Base-by-base conservation (phyloP, 2,329 filamentous ascomycete genomes). In the Verticillium nubilum region DNA sequence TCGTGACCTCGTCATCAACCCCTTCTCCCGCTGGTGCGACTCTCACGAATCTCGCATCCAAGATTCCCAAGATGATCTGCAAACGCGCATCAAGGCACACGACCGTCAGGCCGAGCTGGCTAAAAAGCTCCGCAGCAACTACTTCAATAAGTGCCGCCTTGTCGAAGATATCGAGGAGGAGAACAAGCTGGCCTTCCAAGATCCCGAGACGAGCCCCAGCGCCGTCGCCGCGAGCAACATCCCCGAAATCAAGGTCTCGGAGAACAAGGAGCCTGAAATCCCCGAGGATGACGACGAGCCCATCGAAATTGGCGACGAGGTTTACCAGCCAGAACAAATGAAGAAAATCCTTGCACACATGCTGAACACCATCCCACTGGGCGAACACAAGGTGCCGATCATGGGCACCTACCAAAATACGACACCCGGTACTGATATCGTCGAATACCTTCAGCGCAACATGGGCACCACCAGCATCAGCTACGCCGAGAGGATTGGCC, bases 131-230 rank as follows among this genome's bases (percentile, higher is more conserved):
- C 87, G 95, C 64, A 97, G 91, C 74, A 90, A 91, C 67, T 99
- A 99, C 77, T 98, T 98, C 83, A 99, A 98, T 81, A 99, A 98
- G 77, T 99, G 95, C 73, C 89, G 96, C 56, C 80, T 97, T 63
- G 89, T 98, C 6, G 96, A 99, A 73, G 95, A 99, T 71, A 78
- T 98, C 62, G 95, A 99, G 73, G 95, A 99, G 76, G 96, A 99
- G 79, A 97, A 97, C 74, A 98, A 99, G 76, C 84, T 99, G 59
- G 95, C 93, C 42, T 99, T 99, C 76, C 92, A 97, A 73, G 92
- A 93, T 65, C 92, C 92, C 2, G 85, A 88, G 67, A 79, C 74
- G 33, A 92, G 89, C 72, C 88, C 90, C 3, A 80, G 86, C 72
- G 81, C 85, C 58, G 74, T 75, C 35, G 89, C 89, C 2, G 80